Conservation (phyloP, 441 rosid species). For the Erysimum cheiri region DNA sequence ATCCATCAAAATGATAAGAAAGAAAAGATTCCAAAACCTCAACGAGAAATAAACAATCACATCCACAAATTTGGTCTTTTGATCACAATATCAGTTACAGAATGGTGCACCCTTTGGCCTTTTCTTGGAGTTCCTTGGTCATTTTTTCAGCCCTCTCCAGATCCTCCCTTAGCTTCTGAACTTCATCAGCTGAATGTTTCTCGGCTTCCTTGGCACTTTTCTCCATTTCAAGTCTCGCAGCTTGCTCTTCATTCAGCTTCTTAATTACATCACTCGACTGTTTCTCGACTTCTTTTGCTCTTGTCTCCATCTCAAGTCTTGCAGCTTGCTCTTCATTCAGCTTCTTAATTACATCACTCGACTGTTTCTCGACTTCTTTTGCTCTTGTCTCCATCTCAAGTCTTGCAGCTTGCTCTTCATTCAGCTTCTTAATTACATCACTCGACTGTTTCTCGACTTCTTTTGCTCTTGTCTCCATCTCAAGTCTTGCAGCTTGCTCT, state of each 20-base stretch:
- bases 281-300: background rate
- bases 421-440: too few species aligned
- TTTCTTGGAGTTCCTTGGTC: conserved; percentile 43
- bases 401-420: too few species aligned
- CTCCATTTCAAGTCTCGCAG: conserved; percentile 59
- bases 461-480: conserved; percentile 53
- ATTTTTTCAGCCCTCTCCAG: conserved; percentile 56
- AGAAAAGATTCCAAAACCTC: too few species aligned
- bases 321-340: conserved; percentile 25
- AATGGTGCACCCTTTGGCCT: conserved; percentile 18
- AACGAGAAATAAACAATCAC: too few species aligned
- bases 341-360: too few species aligned
- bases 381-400: too few species aligned
- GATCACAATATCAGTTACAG: conserved; percentile 41
- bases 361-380: too few species aligned
- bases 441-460: too few species aligned
- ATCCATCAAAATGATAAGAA: background rate
- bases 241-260: conserved; percentile 58
- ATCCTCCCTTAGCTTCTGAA: conserved; percentile 55
- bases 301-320: background rate
- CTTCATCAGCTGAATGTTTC: conserved; percentile 57
- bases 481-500: conserved; percentile 65
- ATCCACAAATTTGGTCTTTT: background rate
- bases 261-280: background rate
- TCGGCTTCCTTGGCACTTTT: conserved; percentile 52